Evolutionary conservation across 2,329 filamentous ascomycete genomes (phyloP), one percentile per base, ranked within the genome.

Genomic region (Trematosphaeria pertusa): DNA sequence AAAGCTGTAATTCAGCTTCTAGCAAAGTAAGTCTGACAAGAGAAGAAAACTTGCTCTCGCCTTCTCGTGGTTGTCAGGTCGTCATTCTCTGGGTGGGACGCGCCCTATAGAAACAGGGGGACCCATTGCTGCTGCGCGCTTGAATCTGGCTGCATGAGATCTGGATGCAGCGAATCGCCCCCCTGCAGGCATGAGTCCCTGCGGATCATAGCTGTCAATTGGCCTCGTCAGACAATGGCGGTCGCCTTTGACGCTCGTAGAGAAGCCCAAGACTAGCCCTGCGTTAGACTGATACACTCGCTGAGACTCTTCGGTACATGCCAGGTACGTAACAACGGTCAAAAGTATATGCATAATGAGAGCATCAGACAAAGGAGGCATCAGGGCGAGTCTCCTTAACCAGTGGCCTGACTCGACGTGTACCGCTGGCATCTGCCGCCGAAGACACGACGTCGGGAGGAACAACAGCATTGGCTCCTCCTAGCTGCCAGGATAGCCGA

Each of bases 401-500:
- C n/a, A n/a, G n/a, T n/a, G n/a, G n/a, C n/a, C n/a, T n/a, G n/a
- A n/a, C n/a, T n/a, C n/a, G n/a, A n/a, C n/a, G n/a, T n/a, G n/a
- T n/a, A n/a, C n/a, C n/a, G n/a, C n/a, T n/a, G n/a, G n/a, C n/a
- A n/a, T n/a, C n/a, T n/a, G n/a, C n/a, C n/a, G n/a, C n/a, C n/a
- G n/a, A n/a, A 41, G 32, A 17, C 14, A 32, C 37, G 10, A 18
- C 20, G 24, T 30, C n/a, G 15, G 15, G 10, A 10, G 45, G 37
- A 18, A 40, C 21, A 42, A 15, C 34, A 46, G 32, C 28, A 18
- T 26, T 35, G 26, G 18, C 21, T 36, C 35, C 35, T 32, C 8
- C 20, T 43, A 41, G 37, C 39, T 42, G 31, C 18, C 35, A 30
- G 28, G 28, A 48, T 33, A 34, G 48, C 44, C 43, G 42, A 37